Base-by-base conservation (phyloP, 179 eudicot genomes). In the Monotropa hypopitys region DNA sequence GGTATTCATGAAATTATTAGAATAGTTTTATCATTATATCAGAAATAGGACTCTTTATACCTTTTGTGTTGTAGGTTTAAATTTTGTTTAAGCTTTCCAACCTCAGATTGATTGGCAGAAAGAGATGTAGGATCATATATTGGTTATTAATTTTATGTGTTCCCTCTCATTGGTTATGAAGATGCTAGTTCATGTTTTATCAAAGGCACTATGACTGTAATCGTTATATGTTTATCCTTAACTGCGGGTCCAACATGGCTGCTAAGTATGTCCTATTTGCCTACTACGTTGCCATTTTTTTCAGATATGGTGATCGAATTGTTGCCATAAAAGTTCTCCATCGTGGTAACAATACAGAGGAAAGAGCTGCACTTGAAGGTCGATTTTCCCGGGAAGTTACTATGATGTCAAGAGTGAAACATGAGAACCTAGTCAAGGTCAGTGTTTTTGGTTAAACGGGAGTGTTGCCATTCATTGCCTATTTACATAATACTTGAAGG, bases 271-370 rank as follows among this genome's bases (percentile, higher is more conserved):
- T 61, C 11, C 78, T 47, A 9, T n/a, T 63, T 20, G 32, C 67
- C 5, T 18, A n/a, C 66, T 57, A 13, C 43, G 76, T 10, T n/a
- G 43, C 16, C 12, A 26, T 79, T 5, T 49, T 76, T 79, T 76
- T 84, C 86, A 94, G 98, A 88, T 94, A 92, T 81, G 87, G 88
- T 57, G 94, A 90, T 71, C 85, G 84, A 80, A 91, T 91, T 75
- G 98, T 94, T 83, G 98, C 98, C 2, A 88, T 94, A 61, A 94
- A 94, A 80, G 98, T 94, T 79, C 97, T 94, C 50, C 85, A 89
- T 75, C 87, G 88, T 79, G 98, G 98, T 45, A 88, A 84, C 62
- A 94, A 88, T 61, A 51, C 85, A 23, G 95, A 92, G 51, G 98
- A 91, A 82, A 87, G 86, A 82, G 83, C 83, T 79, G 84, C 88